Conservation (phyloP, 148 eudicot species). For the Vaccinium corymbosum region DNA sequence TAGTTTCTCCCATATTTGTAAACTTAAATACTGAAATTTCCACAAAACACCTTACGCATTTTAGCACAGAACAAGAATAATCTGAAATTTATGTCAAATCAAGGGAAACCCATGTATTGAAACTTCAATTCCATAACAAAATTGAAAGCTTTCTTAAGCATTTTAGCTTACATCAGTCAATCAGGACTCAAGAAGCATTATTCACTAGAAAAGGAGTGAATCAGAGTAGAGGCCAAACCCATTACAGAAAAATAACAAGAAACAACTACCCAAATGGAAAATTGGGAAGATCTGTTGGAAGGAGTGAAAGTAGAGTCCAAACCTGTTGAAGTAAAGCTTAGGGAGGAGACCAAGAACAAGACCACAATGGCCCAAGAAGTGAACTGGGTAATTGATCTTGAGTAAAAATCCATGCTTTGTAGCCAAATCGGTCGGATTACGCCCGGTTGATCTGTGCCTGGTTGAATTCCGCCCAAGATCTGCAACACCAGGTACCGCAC, state of each 20-base stretch:
- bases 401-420: conserved; percentile 28
- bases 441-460: not conserved
- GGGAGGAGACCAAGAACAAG: conserved; percentile 36
- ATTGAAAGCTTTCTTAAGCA: not conserved
- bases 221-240: not conserved
- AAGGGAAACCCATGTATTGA: not conserved
- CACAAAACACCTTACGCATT: not conserved
- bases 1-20: not conserved
- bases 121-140: not conserved
- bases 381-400: conserved; percentile 30
- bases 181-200: not conserved
- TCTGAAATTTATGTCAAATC: not conserved
- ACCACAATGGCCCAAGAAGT: conserved; percentile 22
- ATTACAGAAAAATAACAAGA: conserved; percentile 4
- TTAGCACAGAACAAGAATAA: not conserved
- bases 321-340: conserved; percentile 45
- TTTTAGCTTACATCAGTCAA: not conserved
- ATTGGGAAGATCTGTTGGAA: not conserved
- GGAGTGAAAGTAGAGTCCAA: not conserved
- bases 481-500: not conserved
- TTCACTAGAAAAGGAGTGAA: not conserved
- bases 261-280: not conserved
- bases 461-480: conserved; percentile 20
- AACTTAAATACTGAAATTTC: not conserved
- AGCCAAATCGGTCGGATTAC: conserved; percentile 7